Conservation (phyloP, 768 basidiomycete species). For the Omphalotus guepiniiformis region DNA sequence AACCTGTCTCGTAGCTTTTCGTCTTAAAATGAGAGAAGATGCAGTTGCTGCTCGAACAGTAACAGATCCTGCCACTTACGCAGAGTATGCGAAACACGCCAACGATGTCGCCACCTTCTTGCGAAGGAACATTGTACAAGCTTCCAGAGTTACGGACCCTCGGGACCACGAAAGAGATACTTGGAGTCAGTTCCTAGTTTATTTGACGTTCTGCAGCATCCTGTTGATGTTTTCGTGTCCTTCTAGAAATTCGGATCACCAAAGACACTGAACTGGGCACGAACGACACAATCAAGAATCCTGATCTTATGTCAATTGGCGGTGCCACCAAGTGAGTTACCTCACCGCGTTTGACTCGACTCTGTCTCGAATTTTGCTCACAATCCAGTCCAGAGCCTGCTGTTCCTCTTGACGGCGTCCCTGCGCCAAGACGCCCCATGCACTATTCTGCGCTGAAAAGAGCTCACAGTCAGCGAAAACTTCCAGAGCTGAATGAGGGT, state of each 20-base stretch:
- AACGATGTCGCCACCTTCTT: constrained; percentile 72
- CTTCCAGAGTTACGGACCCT: constrained; percentile 38
- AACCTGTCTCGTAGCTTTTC: constrained; percentile 53
- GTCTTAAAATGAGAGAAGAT: constrained; percentile 61
- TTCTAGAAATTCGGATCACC: constrained; percentile 67
- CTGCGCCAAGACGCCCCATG: constrained; percentile 25
- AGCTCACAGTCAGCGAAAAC: constrained; percentile 55
- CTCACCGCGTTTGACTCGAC: constrained; percentile 22
- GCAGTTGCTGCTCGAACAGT: constrained; percentile 37
- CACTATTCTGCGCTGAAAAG: constrained; percentile 71
- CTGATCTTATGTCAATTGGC: constrained; percentile 43
- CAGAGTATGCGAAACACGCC: constrained; percentile 53
- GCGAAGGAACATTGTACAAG: constrained; percentile 85
- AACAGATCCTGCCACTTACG: constrained; percentile 43
- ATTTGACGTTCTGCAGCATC: too few species aligned
- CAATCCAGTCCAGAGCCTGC: constrained; percentile 23
- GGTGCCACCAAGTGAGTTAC: constrained; percentile 41
- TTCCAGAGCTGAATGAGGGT: constrained; percentile 69
- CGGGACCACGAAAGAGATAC: constrained; percentile 36
- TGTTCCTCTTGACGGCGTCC: constrained; percentile 18
- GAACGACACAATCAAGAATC: constrained; percentile 73
- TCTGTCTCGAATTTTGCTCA: constrained; percentile 12
- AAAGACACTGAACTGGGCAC: constrained; percentile 83
- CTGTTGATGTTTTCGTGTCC: background rate
- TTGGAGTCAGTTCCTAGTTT: too few species aligned